phyloP scores from a whole-genome alignment of 768 basidiomycete genomes.

The Leccinellum albellum region DNA sequence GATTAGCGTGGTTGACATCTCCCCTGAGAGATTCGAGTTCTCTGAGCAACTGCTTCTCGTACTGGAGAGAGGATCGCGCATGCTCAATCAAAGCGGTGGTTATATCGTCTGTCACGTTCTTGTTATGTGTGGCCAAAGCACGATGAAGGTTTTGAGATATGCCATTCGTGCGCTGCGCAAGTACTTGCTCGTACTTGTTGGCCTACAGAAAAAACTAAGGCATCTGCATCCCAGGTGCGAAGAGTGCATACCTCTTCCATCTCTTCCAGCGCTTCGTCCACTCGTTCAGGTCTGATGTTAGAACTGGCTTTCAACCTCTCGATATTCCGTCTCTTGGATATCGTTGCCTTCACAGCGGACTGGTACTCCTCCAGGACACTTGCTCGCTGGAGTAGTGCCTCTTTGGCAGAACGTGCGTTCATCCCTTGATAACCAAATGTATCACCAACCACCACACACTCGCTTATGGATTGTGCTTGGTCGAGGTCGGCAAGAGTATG shows the following conservation, averaged over 20 bases:
- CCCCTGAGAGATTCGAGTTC: conserved; percentile 82
- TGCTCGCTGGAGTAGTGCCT: conserved; percentile 86
- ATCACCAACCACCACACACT: conserved; percentile 95
- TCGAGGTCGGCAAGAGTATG: conserved; percentile 87
- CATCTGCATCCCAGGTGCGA: background rate
- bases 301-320: conserved; percentile 84
- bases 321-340: conserved; percentile 88
- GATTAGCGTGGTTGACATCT: conserved; percentile 68
- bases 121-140: conserved; percentile 80
- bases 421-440: conserved; percentile 93
- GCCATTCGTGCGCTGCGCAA: conserved; percentile 82
- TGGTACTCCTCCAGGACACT: conserved; percentile 93
- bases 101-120: conserved; percentile 86
- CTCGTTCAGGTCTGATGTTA: conserved; percentile 79
- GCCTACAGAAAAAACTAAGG: conserved; percentile 51
- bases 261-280: conserved; percentile 89
- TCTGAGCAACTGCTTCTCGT: conserved; percentile 81
- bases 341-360: conserved; percentile 86
- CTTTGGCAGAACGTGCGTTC: conserved; percentile 96
- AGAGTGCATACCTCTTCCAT: conserved; percentile 72
- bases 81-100: conserved; percentile 89
- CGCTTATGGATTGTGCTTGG: conserved; percentile 87
- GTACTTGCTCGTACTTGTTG: conserved; percentile 80
- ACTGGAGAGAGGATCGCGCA: conserved; percentile 86
- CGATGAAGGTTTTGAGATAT: conserved; percentile 93